Evolutionary conservation across 371 early-diverging fungal genomes (phyloP).

Genomic region (Rhizopus arrhizus): DNA sequence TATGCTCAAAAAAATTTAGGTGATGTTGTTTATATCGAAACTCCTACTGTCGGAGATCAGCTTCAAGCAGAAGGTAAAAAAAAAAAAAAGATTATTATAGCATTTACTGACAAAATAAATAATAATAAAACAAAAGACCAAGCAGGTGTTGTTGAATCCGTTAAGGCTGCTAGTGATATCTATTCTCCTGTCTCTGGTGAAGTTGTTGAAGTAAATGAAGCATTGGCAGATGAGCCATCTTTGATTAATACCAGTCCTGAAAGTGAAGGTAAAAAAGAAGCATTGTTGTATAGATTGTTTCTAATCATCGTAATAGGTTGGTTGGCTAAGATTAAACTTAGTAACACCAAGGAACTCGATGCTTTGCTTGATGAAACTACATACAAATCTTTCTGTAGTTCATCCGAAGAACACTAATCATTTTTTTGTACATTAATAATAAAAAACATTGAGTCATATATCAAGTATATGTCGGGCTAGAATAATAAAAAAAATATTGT

Average conservation of each 20-base stretch:
- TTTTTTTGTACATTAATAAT: slow-evolving; percentile 5
- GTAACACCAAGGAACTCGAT: slow-evolving; percentile 67
- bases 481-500: background rate
- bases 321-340: slow-evolving; percentile 90
- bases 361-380: slow-evolving; percentile 71
- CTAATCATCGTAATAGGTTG: slow-evolving; percentile 64
- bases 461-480: too few species aligned
- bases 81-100: background rate
- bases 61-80: slow-evolving; percentile 65
- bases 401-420: slow-evolving; percentile 31
- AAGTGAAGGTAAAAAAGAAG: slow-evolving; percentile 61
- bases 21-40: slow-evolving; percentile 93
- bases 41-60: slow-evolving; percentile 64
- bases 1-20: slow-evolving; percentile 92
- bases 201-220: slow-evolving; percentile 76
- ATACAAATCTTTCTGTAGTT: slow-evolving; percentile 63
- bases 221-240: slow-evolving; percentile 66
- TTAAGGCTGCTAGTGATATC: slow-evolving; percentile 95
- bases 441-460: too few species aligned
- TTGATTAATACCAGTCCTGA: slow-evolving; percentile 83
- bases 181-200: slow-evolving; percentile 88
- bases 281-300: slow-evolving; percentile 7
- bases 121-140: slow-evolving; percentile 40
- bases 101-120: background rate
- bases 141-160: slow-evolving; percentile 91